These are phyloP conservation scores for Aspergillus bridgeri DNA, from an alignment of 495 filamentous ascomycete genomes.

Conservation along the genomic window DNA sequence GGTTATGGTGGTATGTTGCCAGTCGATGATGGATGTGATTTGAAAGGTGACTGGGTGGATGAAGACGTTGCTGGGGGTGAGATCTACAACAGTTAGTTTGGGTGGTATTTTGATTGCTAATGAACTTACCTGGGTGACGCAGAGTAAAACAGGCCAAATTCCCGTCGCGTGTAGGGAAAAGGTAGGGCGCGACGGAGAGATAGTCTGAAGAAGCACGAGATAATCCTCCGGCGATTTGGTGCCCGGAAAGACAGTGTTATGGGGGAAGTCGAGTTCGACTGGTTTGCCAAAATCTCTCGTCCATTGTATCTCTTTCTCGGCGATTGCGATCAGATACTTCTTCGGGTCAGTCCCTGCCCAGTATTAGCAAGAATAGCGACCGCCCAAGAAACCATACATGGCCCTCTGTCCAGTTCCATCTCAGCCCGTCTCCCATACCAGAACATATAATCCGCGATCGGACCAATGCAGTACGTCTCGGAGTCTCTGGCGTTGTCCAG, in stretches of 20 bases:
- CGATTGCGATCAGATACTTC: slow-evolving; percentile 8
- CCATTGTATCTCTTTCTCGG: slow-evolving; percentile 17
- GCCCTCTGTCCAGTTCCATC: slow-evolving; percentile 21
- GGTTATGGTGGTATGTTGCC: slow-evolving; percentile 22
- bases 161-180: slow-evolving; percentile 12
- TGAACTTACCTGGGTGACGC: slow-evolving; percentile 15
- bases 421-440: slow-evolving; percentile 21
- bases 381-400: slow-evolving; percentile 14
- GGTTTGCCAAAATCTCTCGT: slow-evolving; percentile 17
- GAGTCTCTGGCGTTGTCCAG: slow-evolving; percentile 4
- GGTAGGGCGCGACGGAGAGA: slow-evolving; percentile 18
- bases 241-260: slow-evolving; percentile 23
- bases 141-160: slow-evolving; percentile 17
- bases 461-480: slow-evolving; percentile 26
- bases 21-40: slow-evolving; percentile 26
- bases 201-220: slow-evolving; percentile 20
- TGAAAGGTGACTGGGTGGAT: slow-evolving; percentile 18
- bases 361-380: neutral
- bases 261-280: slow-evolving; percentile 17
- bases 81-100: slow-evolving; percentile 12
- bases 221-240: slow-evolving; percentile 14
- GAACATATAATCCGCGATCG: slow-evolving; percentile 20
- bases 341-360: slow-evolving; percentile 6
- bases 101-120: neutral
- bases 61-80: slow-evolving; percentile 25